These are phyloP conservation scores for Azolla pinnata DNA, from an alignment of 75 land plant species.

Conservation along the genomic window DNA sequence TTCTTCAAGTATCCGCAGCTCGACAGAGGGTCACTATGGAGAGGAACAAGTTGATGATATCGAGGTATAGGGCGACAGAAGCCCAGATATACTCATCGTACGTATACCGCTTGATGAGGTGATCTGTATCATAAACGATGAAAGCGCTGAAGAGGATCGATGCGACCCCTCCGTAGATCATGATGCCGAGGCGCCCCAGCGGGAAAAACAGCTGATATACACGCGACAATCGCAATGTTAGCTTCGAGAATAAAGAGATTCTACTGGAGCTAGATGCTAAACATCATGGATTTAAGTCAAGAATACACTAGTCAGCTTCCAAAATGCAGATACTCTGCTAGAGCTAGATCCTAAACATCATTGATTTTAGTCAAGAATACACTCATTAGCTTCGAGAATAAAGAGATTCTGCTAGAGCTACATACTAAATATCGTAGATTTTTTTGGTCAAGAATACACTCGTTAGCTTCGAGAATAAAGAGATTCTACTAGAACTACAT, in stretches of 20 bases:
- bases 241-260: not conserved
- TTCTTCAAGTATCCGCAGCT: no score
- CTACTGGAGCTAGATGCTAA: not conserved
- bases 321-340: not conserved
- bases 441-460: no score
- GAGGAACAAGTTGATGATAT: conserved; percentile 34
- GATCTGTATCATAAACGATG: conserved; percentile 60
- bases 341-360: not conserved
- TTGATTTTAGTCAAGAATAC: not conserved
- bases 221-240: not conserved
- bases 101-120: conserved; percentile 44
- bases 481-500: not conserved
- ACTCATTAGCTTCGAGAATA: not conserved
- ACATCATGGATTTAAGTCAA: not conserved
- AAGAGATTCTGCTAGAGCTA: not conserved
- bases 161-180: conserved; percentile 36
- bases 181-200: conserved; percentile 16
- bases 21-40: conserved; percentile 13
- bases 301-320: not conserved
- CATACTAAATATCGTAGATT: not conserved
- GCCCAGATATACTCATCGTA: conserved; percentile 38
- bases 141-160: conserved; percentile 44
- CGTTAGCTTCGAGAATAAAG: not conserved
- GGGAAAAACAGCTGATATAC: conserved; percentile 24
- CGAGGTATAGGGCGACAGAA: conserved; percentile 29